phyloP scores from a whole-genome alignment of 768 basidiomycete species.

The Boletus vermiculosoides region DNA sequence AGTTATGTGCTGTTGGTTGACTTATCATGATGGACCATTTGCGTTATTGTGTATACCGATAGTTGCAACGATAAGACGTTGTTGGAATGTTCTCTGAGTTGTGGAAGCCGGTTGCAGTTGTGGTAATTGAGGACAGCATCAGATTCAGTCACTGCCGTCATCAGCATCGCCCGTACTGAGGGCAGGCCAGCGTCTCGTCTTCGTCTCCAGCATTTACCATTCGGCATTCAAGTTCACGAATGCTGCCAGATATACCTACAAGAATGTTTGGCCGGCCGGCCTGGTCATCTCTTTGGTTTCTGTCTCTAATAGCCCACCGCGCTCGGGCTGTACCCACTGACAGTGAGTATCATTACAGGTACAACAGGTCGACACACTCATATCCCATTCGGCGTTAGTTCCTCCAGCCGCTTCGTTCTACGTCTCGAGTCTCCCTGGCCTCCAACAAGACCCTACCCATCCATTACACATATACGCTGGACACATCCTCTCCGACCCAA shows the following conservation, averaged over 20 bases:
- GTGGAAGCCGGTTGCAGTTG: background rate
- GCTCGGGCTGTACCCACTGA: conserved; percentile 38
- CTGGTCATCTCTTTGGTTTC: conserved; percentile 19
- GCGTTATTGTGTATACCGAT: background rate
- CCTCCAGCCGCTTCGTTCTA: conserved; percentile 85
- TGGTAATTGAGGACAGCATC: background rate
- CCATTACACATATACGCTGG: conserved; percentile 84
- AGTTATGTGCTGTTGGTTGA: background rate
- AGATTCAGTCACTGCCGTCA: background rate
- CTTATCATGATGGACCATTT: background rate
- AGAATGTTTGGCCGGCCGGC: conserved; percentile 1
- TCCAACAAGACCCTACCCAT: conserved; percentile 67
- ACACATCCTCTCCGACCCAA: conserved; percentile 78
- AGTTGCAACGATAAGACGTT: background rate
- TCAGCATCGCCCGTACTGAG: background rate
- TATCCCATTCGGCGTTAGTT: conserved; percentile 37
- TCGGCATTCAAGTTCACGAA: background rate
- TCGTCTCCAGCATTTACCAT: background rate
- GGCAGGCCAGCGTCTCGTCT: background rate
- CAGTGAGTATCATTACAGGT: conserved; percentile 30
- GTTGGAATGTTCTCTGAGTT: background rate
- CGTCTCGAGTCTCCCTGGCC: conserved; percentile 70
- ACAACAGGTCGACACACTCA: background rate
- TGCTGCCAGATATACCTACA: conserved; percentile 4
- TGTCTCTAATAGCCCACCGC: conserved; percentile 7